Base-by-base conservation (phyloP, 371 early-diverging fungal species). In the Mucor indicus region DNA sequence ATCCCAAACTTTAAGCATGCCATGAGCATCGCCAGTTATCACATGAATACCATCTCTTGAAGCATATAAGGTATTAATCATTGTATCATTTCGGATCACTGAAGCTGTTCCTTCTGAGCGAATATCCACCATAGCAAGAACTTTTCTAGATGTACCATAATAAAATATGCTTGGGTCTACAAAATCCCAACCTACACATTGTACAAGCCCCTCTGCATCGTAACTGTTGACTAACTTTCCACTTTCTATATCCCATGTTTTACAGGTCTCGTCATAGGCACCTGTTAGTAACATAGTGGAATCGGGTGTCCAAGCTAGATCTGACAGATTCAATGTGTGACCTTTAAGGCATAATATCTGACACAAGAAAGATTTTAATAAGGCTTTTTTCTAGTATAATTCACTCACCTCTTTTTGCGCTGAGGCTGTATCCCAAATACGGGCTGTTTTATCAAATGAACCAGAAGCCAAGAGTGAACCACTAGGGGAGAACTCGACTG, bases 381-480 rank as follows among this genome's bases (percentile, higher is more conserved):
- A 36, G 19, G 23, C 55, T 44, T 21, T 21, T 21, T 38, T 22
- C 4, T 13, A 4, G 2, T n/a, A 7, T 41, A 8, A 44, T 33
- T 3, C 4, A n/a, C 48, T 19, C 57, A 86, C 85, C 76, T 86
- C 86, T 50, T 86, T 86, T 48, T 84, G 86, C 3, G 78, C 77
- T 6, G 78, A 72, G 17, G 75, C 64, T 7, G 85, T 75, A 60
- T 95, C 95, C 93, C 93, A 95, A 22, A 95, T 79, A 41, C 91
- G 77, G 20, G 93, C 87, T 5, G 93, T 88, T 64, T 91, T 91
- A 67, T 95, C 95, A 71, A 92, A 92, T 10, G 90, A 88, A 2
- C 94, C 95, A 0, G 93, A 89, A 0, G 92, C 89, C 5, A 95
- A 65, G 32, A 84, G 77, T 38, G 78, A 77, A 4, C 92, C 93